Evolutionary conservation across 345 rosid species (phyloP).

Genomic region (Bretschneidera sinensis): DNA sequence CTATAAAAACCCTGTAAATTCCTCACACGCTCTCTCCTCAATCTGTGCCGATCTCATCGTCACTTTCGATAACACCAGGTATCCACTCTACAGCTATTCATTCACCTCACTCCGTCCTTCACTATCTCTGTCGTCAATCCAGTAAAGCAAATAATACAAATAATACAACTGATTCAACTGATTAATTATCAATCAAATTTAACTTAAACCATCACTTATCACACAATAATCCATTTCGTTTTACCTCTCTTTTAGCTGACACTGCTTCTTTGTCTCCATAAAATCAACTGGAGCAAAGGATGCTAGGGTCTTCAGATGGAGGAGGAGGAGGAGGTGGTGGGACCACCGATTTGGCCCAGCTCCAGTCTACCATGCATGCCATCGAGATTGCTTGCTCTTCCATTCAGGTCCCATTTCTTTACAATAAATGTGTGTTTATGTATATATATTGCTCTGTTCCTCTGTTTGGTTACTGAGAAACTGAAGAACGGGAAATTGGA

Average conservation of each 20-base stretch:
- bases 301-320: conserved; percentile 49
- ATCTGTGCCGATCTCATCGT: not conserved
- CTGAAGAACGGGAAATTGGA: not conserved
- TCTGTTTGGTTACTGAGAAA: conserved; percentile 17
- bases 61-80: not conserved
- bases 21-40: not conserved
- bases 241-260: no score
- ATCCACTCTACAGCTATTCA: not conserved
- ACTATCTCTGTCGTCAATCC: no score
- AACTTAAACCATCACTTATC: no score
- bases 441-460: not conserved
- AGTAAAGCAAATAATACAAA: no score
- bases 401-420: conserved; percentile 57
- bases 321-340: conserved; percentile 27
- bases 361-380: conserved; percentile 86
- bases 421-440: conserved; percentile 6
- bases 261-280: not conserved
- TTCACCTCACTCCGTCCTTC: not conserved
- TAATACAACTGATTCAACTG: not conserved
- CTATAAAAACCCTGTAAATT: no score
- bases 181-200: no score
- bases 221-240: no score
- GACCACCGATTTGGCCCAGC: conserved; percentile 52
- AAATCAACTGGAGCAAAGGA: conserved; percentile 8
- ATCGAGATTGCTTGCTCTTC: conserved; percentile 92